phyloP scores from a whole-genome alignment of 805 yeast genomes.

The Metschnikowia koreensis region DNA sequence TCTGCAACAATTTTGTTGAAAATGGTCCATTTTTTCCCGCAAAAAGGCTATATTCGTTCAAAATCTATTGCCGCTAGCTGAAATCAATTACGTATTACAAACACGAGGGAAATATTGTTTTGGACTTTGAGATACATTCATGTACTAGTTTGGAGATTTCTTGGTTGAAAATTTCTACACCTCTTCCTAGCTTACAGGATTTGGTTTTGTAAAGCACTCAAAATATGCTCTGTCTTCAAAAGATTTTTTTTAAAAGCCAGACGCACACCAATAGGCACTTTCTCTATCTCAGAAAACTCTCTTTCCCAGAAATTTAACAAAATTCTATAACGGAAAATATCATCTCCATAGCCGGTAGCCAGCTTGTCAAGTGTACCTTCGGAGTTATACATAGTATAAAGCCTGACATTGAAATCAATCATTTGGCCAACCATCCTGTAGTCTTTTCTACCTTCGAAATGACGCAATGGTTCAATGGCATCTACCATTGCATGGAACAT shows the following conservation, averaged over 20 bases:
- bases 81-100: no score
- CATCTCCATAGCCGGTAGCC: not conserved
- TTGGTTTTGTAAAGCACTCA: not conserved
- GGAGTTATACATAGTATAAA: not conserved
- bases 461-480: constrained; percentile 2
- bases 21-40: no score
- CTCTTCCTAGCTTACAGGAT: not conserved
- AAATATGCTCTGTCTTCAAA: not conserved
- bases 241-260: not conserved
- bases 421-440: not conserved
- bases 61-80: no score
- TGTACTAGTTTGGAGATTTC: no score
- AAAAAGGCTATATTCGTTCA: no score
- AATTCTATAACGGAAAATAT: not conserved
- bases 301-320: not conserved
- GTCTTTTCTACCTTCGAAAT: not conserved
- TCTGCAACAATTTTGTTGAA: no score
- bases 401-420: constrained; percentile 1
- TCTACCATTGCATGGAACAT: not conserved
- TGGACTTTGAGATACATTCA: no score
- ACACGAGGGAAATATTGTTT: no score
- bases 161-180: not conserved
- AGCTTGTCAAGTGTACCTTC: not conserved
- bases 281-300: not conserved
- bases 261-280: not conserved